Percentiles rank a stretch among this genome's conserved stretches.
These are phyloP conservation scores for Fusarium pininemorale DNA, from an alignment of 2,329 filamentous ascomycete genomes.

Conservation along the genomic window DNA sequence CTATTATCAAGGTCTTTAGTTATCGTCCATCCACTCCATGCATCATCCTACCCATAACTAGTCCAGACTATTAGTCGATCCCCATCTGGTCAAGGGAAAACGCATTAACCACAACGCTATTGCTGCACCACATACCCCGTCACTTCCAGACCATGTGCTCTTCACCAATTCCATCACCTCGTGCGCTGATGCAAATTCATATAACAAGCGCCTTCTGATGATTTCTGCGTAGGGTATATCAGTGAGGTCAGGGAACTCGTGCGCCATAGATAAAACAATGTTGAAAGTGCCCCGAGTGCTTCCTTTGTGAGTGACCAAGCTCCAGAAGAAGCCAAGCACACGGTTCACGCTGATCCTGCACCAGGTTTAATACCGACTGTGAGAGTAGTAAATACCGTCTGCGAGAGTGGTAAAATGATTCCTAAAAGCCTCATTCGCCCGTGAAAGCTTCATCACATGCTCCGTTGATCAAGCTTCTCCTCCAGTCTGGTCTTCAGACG, in stretches of 20 bases:
- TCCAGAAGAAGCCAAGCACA: too few relatives aligned
- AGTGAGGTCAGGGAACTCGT: neutral
- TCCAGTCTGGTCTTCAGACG: too few relatives aligned
- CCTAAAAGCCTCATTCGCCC: too few relatives aligned
- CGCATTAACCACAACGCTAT: neutral
- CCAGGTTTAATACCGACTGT: too few relatives aligned
- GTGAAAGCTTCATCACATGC: too few relatives aligned
- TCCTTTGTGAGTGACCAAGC: too few relatives aligned
- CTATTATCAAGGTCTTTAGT: too few relatives aligned
- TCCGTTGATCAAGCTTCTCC: too few relatives aligned
- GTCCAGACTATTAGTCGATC: neutral
- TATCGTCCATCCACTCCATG: neutral
- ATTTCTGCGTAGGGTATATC: neutral
- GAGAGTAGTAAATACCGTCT: too few relatives aligned
- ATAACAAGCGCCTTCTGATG: neutral
- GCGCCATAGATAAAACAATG: neutral
- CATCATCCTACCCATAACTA: neutral
- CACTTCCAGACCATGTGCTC: neutral
- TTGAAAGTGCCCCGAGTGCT: too few relatives aligned
- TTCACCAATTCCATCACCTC: neutral
- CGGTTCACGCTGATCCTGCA: too few relatives aligned
- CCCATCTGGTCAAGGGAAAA: neutral
- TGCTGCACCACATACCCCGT: neutral
- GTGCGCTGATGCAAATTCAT: neutral
- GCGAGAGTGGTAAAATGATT: too few relatives aligned